Conservation (phyloP, 2,329 filamentous ascomycete species). For the Cladophialophora carrionii region DNA sequence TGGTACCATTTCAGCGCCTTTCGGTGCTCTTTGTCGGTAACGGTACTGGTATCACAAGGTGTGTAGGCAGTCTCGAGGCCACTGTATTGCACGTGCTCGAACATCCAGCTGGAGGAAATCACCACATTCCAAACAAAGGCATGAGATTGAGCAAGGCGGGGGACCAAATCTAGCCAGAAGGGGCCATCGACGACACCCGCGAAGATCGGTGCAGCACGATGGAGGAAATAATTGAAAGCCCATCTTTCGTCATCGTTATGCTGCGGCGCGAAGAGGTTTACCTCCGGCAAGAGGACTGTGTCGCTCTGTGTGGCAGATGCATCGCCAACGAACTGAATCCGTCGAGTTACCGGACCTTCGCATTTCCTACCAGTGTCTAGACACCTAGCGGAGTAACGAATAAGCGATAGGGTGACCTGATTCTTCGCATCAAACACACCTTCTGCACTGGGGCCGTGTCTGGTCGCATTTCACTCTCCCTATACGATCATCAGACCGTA, state of each 20-base stretch:
- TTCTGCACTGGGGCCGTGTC: slow-evolving; percentile 37
- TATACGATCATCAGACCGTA: slow-evolving; percentile 18
- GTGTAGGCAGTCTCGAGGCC: slow-evolving; percentile 10
- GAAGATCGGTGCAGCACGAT: slow-evolving; percentile 41
- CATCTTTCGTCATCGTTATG: slow-evolving; percentile 40
- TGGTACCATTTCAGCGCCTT: slow-evolving; percentile 31
- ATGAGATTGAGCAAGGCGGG: slow-evolving; percentile 44
- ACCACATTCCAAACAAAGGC: slow-evolving; percentile 48
- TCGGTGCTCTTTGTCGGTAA: slow-evolving; percentile 17
- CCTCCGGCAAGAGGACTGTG: slow-evolving; percentile 27
- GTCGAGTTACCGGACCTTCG: slow-evolving; percentile 33
- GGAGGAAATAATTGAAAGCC: slow-evolving; percentile 47
- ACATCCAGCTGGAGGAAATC: slow-evolving; percentile 45
- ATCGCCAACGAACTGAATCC: slow-evolving; percentile 24
- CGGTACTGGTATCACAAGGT: neutral
- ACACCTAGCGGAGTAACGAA: slow-evolving; percentile 24
- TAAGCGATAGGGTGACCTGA: neutral
- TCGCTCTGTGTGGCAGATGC: neutral
- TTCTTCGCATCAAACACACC: slow-evolving; percentile 25
- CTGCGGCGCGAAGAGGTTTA: slow-evolving; percentile 20
- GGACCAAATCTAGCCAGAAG: slow-evolving; percentile 46
- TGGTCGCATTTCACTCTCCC: slow-evolving; percentile 42
- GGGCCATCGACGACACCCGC: slow-evolving; percentile 44
- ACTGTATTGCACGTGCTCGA: slow-evolving; percentile 38
- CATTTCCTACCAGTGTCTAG: slow-evolving; percentile 37